Conservation (phyloP, 352 stramenopile species). For the Pilasporangium apinafurcum region DNA sequence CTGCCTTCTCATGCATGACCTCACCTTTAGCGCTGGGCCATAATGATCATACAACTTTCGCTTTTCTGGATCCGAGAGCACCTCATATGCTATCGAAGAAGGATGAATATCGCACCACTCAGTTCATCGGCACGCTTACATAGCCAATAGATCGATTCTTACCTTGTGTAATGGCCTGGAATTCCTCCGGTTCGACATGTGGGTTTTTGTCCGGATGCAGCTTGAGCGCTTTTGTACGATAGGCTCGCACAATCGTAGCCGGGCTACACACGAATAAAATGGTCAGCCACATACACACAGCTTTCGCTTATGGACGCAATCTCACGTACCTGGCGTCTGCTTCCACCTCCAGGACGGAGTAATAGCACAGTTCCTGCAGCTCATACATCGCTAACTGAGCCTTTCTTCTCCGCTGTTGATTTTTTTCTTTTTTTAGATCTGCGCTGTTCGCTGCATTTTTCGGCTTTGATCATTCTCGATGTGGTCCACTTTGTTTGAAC, state of each 20-base stretch:
- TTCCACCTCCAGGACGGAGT: conserved; percentile 61
- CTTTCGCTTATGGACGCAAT: neutral
- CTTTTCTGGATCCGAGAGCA: conserved; percentile 72
- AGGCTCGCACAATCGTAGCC: conserved; percentile 93
- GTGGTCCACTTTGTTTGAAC: too few relatives aligned
- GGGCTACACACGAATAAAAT: conserved; percentile 35
- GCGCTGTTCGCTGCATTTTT: too few relatives aligned
- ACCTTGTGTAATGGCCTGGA: conserved; percentile 74
- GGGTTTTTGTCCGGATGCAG: conserved; percentile 97
- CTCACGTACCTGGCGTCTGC: conserved; percentile 34
- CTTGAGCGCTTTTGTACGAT: conserved; percentile 90
- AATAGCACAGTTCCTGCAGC: conserved; percentile 54
- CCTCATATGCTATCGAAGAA: conserved; percentile 63
- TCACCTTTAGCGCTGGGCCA: conserved; percentile 40
- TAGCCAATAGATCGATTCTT: neutral
- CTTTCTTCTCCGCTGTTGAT: conserved; percentile 12
- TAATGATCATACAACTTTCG: conserved; percentile 72
- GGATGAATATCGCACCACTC: too few relatives aligned
- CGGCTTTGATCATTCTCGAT: too few relatives aligned
- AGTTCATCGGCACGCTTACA: neutral
- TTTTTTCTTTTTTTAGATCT: too few relatives aligned
- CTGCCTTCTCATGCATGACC: too few relatives aligned
- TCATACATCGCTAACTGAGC: conserved; percentile 29
- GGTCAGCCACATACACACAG: neutral
- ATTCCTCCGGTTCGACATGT: conserved; percentile 82